These are phyloP conservation scores for Rhododendron griersonianum DNA, from an alignment of 148 eudicot species.

Conservation along the genomic window DNA sequence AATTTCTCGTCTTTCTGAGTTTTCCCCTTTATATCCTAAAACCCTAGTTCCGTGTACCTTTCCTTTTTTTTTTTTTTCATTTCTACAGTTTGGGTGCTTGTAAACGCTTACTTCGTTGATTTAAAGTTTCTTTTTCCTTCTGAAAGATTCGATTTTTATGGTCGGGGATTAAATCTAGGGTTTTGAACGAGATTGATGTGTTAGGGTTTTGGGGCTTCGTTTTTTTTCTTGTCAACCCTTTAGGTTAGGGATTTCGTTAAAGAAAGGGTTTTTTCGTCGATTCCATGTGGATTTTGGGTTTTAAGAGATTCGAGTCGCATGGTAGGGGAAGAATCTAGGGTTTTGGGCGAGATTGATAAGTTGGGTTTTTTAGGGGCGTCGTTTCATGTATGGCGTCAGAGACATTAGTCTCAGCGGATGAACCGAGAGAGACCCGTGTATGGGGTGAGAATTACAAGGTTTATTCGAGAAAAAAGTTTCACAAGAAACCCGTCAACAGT, in stretches of 20 bases:
- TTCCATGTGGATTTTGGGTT: background rate
- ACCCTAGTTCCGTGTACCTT: background rate
- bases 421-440: slow-evolving; percentile 17
- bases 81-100: background rate
- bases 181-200: slow-evolving; percentile 8
- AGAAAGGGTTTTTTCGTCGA: background rate
- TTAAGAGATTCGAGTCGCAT: background rate
- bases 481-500: background rate
- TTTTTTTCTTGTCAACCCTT: background rate
- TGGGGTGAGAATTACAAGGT: slow-evolving; percentile 35
- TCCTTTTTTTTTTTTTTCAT: background rate
- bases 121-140: background rate
- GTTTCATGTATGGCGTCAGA: slow-evolving; percentile 43
- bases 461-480: slow-evolving; percentile 24
- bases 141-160: background rate
- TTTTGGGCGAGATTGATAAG: slow-evolving; percentile 11
- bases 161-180: background rate
- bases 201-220: slow-evolving; percentile 17
- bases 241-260: background rate
- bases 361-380: slow-evolving; percentile 16
- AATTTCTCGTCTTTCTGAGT: background rate
- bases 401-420: slow-evolving; percentile 16
- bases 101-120: background rate
- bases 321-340: slow-evolving; percentile 6
- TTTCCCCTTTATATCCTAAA: background rate